Conservation (phyloP, 164 flowering plant genomes). For the Platanus orientalis region DNA sequence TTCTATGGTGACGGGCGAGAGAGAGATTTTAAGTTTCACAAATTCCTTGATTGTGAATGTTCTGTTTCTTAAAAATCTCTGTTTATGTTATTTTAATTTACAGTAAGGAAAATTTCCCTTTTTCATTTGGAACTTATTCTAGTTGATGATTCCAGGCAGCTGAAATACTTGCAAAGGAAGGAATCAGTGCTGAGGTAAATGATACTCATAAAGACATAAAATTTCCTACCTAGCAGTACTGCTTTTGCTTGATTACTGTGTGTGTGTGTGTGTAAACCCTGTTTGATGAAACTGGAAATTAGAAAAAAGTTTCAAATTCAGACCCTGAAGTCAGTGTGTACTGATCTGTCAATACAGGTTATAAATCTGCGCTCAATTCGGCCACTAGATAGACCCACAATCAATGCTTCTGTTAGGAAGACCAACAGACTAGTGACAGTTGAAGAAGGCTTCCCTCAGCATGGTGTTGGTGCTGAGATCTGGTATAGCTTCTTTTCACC, state of each 20-base stretch:
- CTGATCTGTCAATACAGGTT: conserved; percentile 45
- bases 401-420: conserved; percentile 87
- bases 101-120: not conserved
- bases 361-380: conserved; percentile 89
- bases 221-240: not conserved
- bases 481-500: conserved; percentile 43
- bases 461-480: conserved; percentile 97
- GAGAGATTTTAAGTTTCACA: no score
- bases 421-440: conserved; percentile 88
- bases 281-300: not conserved
- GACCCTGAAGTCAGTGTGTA: not conserved
- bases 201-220: not conserved
- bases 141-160: conserved; percentile 98
- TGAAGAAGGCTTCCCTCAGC: conserved; percentile 98
- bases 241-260: not conserved
- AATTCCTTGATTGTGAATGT: not conserved
- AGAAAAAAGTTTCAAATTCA: not conserved
- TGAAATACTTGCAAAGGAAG: conserved; percentile 85
- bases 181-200: conserved; percentile 90
- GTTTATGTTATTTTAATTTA: not conserved
- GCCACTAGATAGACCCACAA: conserved; percentile 85
- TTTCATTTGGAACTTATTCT: no score
- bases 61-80: not conserved
- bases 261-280: no score
- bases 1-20: not conserved